A percentile compares a stretch with the other conserved stretches of the same genome.
Evolutionary conservation across 352 stramenopile genomes (phyloP).

Genomic region (Pythium aphanidermatum): DNA sequence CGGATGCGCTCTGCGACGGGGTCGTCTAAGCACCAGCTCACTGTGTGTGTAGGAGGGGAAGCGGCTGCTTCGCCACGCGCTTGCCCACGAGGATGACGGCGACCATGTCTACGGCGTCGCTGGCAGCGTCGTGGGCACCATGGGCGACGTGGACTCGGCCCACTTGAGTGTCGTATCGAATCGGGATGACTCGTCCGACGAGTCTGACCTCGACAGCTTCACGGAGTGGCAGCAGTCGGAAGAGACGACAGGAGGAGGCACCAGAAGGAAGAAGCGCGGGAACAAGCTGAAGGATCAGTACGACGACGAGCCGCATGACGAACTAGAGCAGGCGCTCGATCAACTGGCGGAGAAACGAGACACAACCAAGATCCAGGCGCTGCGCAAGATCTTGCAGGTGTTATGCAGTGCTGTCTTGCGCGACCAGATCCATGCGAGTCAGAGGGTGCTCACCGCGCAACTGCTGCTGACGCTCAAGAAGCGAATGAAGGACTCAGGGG

Average conservation of each 20-base stretch:
- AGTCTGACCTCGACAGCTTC: slow-evolving; percentile 55
- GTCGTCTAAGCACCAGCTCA: background rate
- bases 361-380: slow-evolving; percentile 43
- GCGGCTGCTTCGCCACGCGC: slow-evolving; percentile 39
- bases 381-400: slow-evolving; percentile 45
- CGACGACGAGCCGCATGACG: slow-evolving; percentile 24
- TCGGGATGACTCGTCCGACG: slow-evolving; percentile 38
- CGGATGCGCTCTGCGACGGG: background rate
- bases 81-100: slow-evolving; percentile 41
- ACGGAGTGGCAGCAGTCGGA: slow-evolving; percentile 40
- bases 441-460: slow-evolving; percentile 33
- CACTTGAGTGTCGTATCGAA: slow-evolving; percentile 35
- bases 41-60: slow-evolving; percentile 35
- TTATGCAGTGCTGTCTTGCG: slow-evolving; percentile 34
- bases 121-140: slow-evolving; percentile 2
- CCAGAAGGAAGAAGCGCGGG: slow-evolving; percentile 2
- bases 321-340: slow-evolving; percentile 47
- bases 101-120: no score
- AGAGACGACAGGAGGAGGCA: background rate
- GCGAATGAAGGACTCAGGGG: slow-evolving; percentile 40
- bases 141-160: slow-evolving; percentile 12
- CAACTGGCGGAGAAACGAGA: slow-evolving; percentile 62
- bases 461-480: slow-evolving; percentile 52
- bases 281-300: slow-evolving; percentile 34
- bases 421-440: slow-evolving; percentile 31